Evolutionary conservation across 2,329 filamentous ascomycete genomes (phyloP).

Genomic region (Scedosporium boydii): DNA sequence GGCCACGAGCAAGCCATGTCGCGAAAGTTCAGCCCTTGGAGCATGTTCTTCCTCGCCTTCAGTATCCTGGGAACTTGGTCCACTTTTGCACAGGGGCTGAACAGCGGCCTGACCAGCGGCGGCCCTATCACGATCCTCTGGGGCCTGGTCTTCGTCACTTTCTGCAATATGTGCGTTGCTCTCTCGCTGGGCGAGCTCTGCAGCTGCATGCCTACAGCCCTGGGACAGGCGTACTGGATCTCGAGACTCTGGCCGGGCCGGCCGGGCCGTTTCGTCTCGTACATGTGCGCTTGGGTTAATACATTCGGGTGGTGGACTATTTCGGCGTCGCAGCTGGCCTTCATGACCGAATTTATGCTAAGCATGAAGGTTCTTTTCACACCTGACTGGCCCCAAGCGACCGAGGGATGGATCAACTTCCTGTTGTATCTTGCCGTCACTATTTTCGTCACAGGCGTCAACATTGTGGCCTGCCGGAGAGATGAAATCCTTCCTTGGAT

Average conservation of each 20-base stretch:
- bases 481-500: conserved; percentile 25
- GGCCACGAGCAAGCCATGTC: conserved; percentile 29
- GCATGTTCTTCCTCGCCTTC: conserved; percentile 48
- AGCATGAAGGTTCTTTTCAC: conserved; percentile 47
- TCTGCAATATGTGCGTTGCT: conserved; percentile 43
- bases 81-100: conserved; percentile 40
- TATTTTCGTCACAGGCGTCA: conserved; percentile 35
- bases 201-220: conserved; percentile 49
- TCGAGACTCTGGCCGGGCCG: conserved; percentile 15
- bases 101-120: conserved; percentile 42
- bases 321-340: conserved; percentile 44
- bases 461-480: conserved; percentile 38
- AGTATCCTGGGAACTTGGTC: conserved; percentile 49
- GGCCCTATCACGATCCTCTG: conserved; percentile 45
- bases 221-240: conserved; percentile 49
- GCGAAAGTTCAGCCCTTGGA: conserved; percentile 42
- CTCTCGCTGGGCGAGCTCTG: conserved; percentile 45
- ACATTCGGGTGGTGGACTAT: conserved; percentile 51
- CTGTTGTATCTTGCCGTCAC: conserved; percentile 44
- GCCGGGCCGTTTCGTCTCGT: conserved; percentile 39
- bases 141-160: conserved; percentile 42
- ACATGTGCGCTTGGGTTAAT: conserved; percentile 52
- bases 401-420: conserved; percentile 43
- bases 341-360: conserved; percentile 48
- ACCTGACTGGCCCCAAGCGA: conserved; percentile 31